Evolutionary conservation across 2,329 filamentous ascomycete species (phyloP), one percentile per base, ranked within the genome.

Genomic region (Cercospora sojina): DNA sequence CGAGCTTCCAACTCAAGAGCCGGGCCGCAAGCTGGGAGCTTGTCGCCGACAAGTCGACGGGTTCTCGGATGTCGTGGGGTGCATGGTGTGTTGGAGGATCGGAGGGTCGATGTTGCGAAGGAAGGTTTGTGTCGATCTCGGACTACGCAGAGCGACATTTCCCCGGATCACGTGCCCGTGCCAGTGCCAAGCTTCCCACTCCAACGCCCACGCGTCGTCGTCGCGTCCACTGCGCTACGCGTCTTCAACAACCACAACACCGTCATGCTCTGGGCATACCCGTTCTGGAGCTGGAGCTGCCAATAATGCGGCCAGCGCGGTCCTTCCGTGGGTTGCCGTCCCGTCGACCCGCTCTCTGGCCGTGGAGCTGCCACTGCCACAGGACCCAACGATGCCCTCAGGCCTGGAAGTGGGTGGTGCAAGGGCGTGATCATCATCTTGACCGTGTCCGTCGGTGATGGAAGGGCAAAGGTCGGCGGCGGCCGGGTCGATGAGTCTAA

Each of bases 61-160:
- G 23, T 13, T 53, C 16, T 16, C 35, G 35, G 35, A 8, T 1
- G 23, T 13, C 12, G 20, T 49, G 13, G 20, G 7, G 13, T 49
- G 43, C 20, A 12, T 25, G 43, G 35, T 25, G 23, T 23, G 47
- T 20, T 9, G 47, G 47, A 29, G 47, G 8, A 27, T 53, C 47
- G 47, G 47, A 29, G 12, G 7, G n/a, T 53, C 47, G 43, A 49
- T 5, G 10, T 49, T 49, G 43, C 43, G 43, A 23, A 13, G 43
- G 43, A 49, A 49, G 43, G 43, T 49, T 20, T 8, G 18, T 23
- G 43, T 49, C 43, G 43, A 49, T 49, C 43, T 49, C 43, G 47
- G 47, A 51, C 47, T 49, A n/a, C 47, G 47, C 47, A 51, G 20
- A 51, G 47, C 47, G 47, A 51, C 20, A 51, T 53, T 53, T 53